Evolutionary conservation across 2,329 filamentous ascomycete species (phyloP).

Genomic region (Colletotrichum camelliae): DNA sequence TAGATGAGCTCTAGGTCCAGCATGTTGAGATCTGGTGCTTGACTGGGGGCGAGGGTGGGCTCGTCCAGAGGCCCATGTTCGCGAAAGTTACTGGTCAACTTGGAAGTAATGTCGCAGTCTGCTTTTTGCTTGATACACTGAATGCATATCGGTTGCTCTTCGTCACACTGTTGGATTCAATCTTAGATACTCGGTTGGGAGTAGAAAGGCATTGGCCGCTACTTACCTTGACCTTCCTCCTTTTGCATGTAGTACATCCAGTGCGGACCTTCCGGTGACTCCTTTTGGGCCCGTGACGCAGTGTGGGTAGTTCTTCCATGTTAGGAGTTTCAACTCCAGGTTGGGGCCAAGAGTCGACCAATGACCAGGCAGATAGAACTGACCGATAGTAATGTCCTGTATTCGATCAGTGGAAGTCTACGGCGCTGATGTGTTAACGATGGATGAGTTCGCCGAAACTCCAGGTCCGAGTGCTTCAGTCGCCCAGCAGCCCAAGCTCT

Average conservation of each 20-base stretch:
- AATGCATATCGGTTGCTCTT: conserved; percentile 39
- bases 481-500: not conserved
- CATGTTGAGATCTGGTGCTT: conserved; percentile 34
- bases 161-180: conserved; percentile 37
- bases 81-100: not conserved
- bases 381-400: not conserved
- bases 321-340: not conserved
- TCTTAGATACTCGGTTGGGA: not conserved
- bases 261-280: conserved; percentile 36
- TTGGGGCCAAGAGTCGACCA: not conserved
- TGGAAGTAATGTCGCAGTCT: conserved; percentile 35
- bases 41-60: not conserved
- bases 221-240: conserved; percentile 43
- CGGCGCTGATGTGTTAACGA: not conserved
- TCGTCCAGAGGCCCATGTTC: not conserved
- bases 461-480: not conserved
- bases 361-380: not conserved
- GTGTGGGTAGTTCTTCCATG: not conserved
- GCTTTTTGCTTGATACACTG: conserved; percentile 44
- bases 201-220: not conserved
- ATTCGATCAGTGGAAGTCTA: not conserved
- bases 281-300: not conserved
- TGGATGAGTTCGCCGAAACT: not conserved
- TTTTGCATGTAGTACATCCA: conserved; percentile 41
- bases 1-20: conserved; percentile 57